Conservation (phyloP, 352 stramenopile species). For the Aphanomyces cochlioides region DNA sequence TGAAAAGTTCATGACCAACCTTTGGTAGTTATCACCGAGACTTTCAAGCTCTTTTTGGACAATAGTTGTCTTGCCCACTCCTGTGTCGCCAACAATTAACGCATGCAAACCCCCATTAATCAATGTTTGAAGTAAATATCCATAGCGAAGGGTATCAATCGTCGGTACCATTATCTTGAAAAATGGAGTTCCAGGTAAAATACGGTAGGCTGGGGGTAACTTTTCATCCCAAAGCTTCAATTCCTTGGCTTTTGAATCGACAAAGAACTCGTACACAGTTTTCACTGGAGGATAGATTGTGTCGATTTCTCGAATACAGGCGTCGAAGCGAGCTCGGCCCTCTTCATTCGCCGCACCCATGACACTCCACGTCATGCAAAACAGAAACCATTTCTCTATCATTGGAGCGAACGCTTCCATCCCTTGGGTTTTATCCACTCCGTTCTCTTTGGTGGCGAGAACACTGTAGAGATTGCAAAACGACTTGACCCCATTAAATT, state of each 20-base stretch:
- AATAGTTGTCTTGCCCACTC: conserved; percentile 87
- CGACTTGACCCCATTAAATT: conserved; percentile 77
- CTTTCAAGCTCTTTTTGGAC: conserved; percentile 77
- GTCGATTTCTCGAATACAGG: conserved; percentile 89
- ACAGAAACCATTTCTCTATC: conserved; percentile 83
- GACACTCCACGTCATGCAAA: conserved; percentile 83
- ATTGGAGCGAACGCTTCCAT: conserved; percentile 62
- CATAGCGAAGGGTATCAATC: conserved; percentile 78
- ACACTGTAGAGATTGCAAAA: conserved; percentile 86
- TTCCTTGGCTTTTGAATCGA: conserved; percentile 72
- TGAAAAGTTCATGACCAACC: conserved; percentile 87
- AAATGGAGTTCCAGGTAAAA: conserved; percentile 67
- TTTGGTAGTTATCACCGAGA: conserved; percentile 65
- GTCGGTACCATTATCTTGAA: conserved; percentile 87
- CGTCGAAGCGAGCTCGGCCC: conserved; percentile 77
- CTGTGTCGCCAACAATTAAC: conserved; percentile 86
- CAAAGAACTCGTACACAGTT: conserved; percentile 91
- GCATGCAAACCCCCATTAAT: conserved; percentile 66
- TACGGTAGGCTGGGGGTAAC: conserved; percentile 65
- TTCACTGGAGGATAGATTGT: conserved; percentile 88
- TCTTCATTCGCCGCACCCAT: conserved; percentile 83
- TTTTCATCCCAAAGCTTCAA: conserved; percentile 86
- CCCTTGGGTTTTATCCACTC: conserved; percentile 55
- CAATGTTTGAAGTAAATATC: conserved; percentile 77
- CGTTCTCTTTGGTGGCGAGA: conserved; percentile 62